Evolutionary conservation across 441 rosid species (phyloP), one percentile per base, ranked within the genome.

Genomic region (Brassica hybrid): DNA sequence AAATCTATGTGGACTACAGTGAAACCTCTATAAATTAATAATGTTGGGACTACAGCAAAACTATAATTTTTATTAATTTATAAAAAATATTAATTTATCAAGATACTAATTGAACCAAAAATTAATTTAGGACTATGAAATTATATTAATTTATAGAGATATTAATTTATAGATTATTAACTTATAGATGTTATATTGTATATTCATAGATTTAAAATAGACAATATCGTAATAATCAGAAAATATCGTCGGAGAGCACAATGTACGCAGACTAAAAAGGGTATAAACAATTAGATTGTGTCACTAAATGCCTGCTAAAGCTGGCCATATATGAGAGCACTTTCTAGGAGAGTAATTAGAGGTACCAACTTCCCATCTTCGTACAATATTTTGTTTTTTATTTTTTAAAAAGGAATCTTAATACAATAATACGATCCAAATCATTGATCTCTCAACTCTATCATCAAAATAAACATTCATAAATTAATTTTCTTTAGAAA

Each of bases 291-390:
- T 54, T 66, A 72, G 61, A 21, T 72, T 63, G 73, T 62, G 64
- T 72, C 72, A 71, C 56, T 72, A 56, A 56, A 17, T 45, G 76
- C 72, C 67, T 45, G 76, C 63, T 38, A 43, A 77, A 71, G 76
- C 80, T 71, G 71, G 72, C 76, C 76, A 72, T 72, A 72, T 72
- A 57, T 65, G 80, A 58, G 76, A 64, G 71, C 71, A 77, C 54
- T 71, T 71, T 71, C 61, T 77, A 65, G 13, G 56, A 72, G 73
- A 78, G 65, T 73, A 67, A 6, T 5, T 41, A 41, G 77, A 67
- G 77, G 65, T 73, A 78, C 81, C 74, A 67, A 67, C 60, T 73
- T 67, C 58, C 58, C 77, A 67, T 72, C 34, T 23, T 36, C 57
- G 9, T 45, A 11, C 38, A 32, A 32, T 9, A 38, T 34, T 34